These are phyloP conservation scores for Phytophthora palmivora DNA, from an alignment of 352 stramenopile genomes.

Conservation along the genomic window DNA sequence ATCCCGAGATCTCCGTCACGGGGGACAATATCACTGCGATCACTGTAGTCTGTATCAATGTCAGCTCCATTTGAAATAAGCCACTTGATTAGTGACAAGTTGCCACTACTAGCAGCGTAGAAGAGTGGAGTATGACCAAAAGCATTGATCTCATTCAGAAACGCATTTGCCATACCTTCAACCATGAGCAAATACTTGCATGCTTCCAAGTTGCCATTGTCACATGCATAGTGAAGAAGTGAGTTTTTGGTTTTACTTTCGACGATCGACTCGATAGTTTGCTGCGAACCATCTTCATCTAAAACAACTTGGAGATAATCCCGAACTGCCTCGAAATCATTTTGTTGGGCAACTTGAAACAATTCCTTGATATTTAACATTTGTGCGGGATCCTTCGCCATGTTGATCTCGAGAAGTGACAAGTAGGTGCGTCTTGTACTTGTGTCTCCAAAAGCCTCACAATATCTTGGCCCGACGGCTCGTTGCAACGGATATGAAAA, in stretches of 20 bases:
- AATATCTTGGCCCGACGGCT: slow-evolving; percentile 23
- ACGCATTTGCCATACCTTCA: slow-evolving; percentile 57
- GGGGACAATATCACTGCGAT: slow-evolving; percentile 51
- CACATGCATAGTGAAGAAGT: slow-evolving; percentile 80
- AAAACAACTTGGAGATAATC: slow-evolving; percentile 68
- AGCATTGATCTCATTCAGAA: slow-evolving; percentile 78
- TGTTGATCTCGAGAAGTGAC: background rate
- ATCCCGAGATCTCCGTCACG: slow-evolving; percentile 69
- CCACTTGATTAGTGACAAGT: slow-evolving; percentile 84
- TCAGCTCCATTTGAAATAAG: slow-evolving; percentile 85
- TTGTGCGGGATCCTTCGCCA: slow-evolving; percentile 23
- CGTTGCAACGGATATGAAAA: slow-evolving; percentile 25
- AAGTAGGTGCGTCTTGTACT: background rate
- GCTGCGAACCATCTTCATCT: slow-evolving; percentile 24
- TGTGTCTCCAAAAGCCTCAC: background rate
- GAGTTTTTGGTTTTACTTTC: slow-evolving; percentile 79
- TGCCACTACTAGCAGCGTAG: slow-evolving; percentile 77
- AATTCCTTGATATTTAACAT: slow-evolving; percentile 66
- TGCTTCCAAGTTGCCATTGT: slow-evolving; percentile 83
- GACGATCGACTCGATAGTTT: slow-evolving; percentile 47
- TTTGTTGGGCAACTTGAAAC: slow-evolving; percentile 72
- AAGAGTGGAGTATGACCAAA: slow-evolving; percentile 85
- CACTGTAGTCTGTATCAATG: slow-evolving; percentile 85
- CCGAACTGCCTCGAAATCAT: slow-evolving; percentile 67
- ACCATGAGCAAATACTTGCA: slow-evolving; percentile 87